Evolutionary conservation across 2,329 filamentous ascomycete species (phyloP).

Genomic region (Cordyceps fumosorosea): DNA sequence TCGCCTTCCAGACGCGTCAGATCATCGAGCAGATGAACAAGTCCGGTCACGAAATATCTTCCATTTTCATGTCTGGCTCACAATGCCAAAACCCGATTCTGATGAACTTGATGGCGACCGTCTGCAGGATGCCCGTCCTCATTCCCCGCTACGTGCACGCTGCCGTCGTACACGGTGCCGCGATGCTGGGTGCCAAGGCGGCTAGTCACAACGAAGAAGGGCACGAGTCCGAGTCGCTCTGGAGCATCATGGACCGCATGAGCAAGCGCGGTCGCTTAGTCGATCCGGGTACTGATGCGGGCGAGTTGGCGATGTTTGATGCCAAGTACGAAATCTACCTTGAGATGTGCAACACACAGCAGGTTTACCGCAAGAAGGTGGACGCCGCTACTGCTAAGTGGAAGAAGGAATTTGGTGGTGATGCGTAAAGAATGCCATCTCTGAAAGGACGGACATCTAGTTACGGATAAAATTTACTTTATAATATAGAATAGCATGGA

Average conservation of each 20-base stretch:
- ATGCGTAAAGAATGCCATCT: conserved; percentile 8
- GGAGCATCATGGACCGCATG: conserved; percentile 97
- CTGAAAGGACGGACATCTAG: not conserved
- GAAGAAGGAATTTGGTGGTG: conserved; percentile 23
- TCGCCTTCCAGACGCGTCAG: conserved; percentile 91
- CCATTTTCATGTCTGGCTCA: conserved; percentile 97
- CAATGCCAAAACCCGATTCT: conserved; percentile 94
- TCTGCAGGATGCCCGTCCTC: conserved; percentile 85
- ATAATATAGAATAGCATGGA: not conserved
- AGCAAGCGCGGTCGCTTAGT: conserved; percentile 87
- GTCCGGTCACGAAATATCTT: conserved; percentile 77
- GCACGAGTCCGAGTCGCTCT: conserved; percentile 78
- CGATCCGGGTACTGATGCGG: conserved; percentile 61
- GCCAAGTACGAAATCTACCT: conserved; percentile 96
- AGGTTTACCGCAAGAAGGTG: conserved; percentile 70
- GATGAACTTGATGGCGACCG: conserved; percentile 85
- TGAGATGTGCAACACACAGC: conserved; percentile 83
- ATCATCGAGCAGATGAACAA: conserved; percentile 93
- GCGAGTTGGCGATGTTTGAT: conserved; percentile 72
- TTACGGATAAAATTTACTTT: not conserved
- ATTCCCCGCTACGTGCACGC: conserved; percentile 93
- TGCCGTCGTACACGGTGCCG: conserved; percentile 94
- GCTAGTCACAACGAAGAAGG: conserved; percentile 64
- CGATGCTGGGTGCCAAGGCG: conserved; percentile 97
- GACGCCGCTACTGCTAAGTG: conserved; percentile 51